phyloP scores from a whole-genome alignment of 208 protist genomes.

The Wallacemonas sp. region DNA sequence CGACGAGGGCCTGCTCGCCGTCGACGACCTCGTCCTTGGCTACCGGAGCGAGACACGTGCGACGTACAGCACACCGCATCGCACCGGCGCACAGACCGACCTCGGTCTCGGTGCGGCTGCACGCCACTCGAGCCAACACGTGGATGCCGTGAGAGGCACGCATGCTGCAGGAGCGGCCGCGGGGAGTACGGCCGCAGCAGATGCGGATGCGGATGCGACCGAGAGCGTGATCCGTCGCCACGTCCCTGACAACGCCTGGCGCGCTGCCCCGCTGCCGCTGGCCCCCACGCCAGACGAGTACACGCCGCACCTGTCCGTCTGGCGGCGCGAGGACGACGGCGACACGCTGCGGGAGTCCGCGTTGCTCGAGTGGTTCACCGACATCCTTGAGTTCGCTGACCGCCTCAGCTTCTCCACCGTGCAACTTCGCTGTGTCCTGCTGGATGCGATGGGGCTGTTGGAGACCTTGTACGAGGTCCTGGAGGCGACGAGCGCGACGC shows the following conservation, averaged over 20 bases:
- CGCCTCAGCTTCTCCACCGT: conserved; percentile 42
- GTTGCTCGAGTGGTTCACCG: conserved; percentile 78
- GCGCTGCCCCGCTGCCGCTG: background rate
- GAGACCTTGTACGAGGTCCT: conserved; percentile 26
- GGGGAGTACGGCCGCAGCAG: background rate
- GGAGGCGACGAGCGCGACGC: background rate
- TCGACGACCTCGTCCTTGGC: conserved; percentile 7
- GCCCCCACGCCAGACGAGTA: background rate
- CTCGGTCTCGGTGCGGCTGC: background rate
- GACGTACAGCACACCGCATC: background rate
- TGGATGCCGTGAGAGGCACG: background rate
- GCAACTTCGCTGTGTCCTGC: conserved; percentile 70
- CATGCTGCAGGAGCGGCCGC: background rate
- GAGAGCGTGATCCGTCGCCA: background rate
- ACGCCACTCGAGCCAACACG: background rate
- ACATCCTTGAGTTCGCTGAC: conserved; percentile 48
- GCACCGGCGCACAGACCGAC: background rate
- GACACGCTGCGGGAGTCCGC: conserved; percentile 45
- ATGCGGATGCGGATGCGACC: conserved; percentile 1
- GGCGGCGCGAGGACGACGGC: conserved; percentile 15
- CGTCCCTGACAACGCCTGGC: background rate
- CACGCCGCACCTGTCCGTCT: conserved; percentile 6
- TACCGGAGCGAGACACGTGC: conserved; percentile 4
- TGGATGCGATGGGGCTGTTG: conserved; percentile 56
- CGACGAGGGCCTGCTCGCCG: conserved; percentile 8